A percentile compares a stretch with the other conserved stretches of the same genome.
These are phyloP conservation scores for Prosopis cineraria DNA, from an alignment of 306 rosid genomes.

Conservation along the genomic window DNA sequence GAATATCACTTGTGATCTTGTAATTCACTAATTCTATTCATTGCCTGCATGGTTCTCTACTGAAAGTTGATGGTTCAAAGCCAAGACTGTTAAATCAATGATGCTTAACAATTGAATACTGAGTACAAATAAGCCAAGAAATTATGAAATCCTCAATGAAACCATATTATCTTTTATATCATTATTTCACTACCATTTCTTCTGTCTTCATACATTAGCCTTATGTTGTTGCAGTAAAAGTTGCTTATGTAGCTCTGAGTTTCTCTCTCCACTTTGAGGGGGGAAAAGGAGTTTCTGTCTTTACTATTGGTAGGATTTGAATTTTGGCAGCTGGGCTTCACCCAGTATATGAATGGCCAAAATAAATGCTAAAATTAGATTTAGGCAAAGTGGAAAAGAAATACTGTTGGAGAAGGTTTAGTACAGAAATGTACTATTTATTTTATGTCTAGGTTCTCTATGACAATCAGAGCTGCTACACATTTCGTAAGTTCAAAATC, in stretches of 20 bases:
- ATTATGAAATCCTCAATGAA: neutral
- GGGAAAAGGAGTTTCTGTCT: too few relatives aligned
- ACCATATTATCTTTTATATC: neutral
- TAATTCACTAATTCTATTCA: neutral
- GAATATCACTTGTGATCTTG: neutral
- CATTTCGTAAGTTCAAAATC: neutral
- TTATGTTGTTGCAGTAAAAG: neutral
- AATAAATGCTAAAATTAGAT: neutral
- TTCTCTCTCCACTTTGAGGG: too few relatives aligned
- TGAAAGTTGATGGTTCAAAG: neutral
- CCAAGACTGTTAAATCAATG: neutral
- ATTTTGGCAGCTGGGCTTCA: neutral
- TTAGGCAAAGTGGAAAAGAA: conserved; percentile 21
- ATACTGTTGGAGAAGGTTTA: conserved; percentile 3
- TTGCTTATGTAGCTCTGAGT: neutral
- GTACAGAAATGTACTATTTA: neutral
- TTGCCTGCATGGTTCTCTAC: neutral
- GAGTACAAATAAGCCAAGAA: neutral
- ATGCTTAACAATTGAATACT: neutral
- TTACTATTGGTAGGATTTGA: too few relatives aligned
- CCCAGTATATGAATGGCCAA: neutral
- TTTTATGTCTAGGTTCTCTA: conserved; percentile 4
- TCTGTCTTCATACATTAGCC: neutral
- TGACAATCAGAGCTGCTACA: neutral
- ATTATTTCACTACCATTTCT: neutral